Evolutionary conservation across 1,284 basidiomycete genomes (phyloP), one percentile per base, ranked within the genome.

Genomic region (Apiotrichum gracile): DNA sequence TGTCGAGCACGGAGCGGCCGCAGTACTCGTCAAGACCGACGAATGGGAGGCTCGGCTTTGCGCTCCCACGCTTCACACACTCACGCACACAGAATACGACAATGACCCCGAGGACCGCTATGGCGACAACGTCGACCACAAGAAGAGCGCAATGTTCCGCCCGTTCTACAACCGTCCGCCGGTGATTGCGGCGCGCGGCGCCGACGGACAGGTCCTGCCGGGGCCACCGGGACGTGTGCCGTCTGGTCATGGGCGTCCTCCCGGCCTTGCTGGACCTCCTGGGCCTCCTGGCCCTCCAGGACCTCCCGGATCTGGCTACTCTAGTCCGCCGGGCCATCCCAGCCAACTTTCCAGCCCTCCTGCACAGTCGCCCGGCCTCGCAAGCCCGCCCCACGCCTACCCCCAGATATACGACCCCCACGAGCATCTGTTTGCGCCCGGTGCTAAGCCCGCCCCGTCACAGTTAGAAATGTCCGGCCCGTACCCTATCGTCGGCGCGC

Each of bases 31-130:
- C n/a, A n/a, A n/a, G n/a, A n/a, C n/a, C n/a, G n/a, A n/a, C n/a
- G n/a, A n/a, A n/a, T n/a, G n/a, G n/a, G n/a, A n/a, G n/a, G n/a
- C n/a, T n/a, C n/a, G n/a, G n/a, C n/a, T n/a, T n/a, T n/a, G n/a
- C n/a, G n/a, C n/a, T n/a, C 44, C 27, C 7, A 14, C 24, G 8
- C 13, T 27, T 21, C 24, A 34, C 27, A 50, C 39, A 22, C 49
- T 53, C 19, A 49, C 48, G 19, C 24, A 38, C 34, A 6, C 51
- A 75, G 73, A 73, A 51, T 75, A 75, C 58, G 73, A 75, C 60
- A 73, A 73, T 39, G 67, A 71, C 47, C 51, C 49, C 2, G 60
- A 61, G 7, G 56, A 63, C 47, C 51, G 54, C 4, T 43, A 49
- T 26, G 45, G 24, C 47, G 59, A 52, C 19, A 56, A 42, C 26